Base-by-base conservation (phyloP, 2,329 filamentous ascomycete species). In the Neonectria ditissima region DNA sequence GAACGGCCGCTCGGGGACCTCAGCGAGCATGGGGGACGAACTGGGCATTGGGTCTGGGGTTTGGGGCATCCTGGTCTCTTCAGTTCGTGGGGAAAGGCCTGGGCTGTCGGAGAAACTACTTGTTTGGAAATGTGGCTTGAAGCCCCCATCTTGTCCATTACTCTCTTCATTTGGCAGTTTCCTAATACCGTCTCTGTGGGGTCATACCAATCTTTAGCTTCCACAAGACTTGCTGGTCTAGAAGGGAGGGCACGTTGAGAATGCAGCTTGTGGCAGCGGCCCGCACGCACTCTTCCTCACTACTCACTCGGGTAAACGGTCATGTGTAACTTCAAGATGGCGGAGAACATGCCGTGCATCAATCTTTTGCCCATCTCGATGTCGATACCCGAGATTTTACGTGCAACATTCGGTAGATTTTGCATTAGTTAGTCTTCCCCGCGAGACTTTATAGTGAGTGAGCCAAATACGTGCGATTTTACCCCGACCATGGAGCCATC, bases 1-100 rank as follows among this genome's bases (percentile, higher is more conserved):
- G 44, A 45, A 34, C 20, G 28, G n/a, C 52, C 59, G 52, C 16
- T 52, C 59, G 59, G 59, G 43, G 37, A 56, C 24, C 28, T 52
- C 26, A 55, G 58, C 58, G 58, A 61, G 34, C n/a, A 26, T 13
- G 52, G 39, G 39, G 8, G 24, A 22, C 20, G n/a, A 11, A 32
- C 30, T 32, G 10, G 30, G 34, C n/a, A n/a, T n/a, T n/a, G 32
- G 16, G 34, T 8, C 7, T n/a, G 34, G 14, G 22, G 26, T 20
- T 30, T 22, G 43, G 32, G 58, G 30, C 4, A 13, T 10, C 28
- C 4, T 30, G 6, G 10, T 13, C 11, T 13, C 10, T 32, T 11
- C 30, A 32, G 30, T 32, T 32, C 6, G 28, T 30, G 8, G 28
- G 41, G 48, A 37, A 39, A 45, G 48, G 45, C 30, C 11, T 32